Evolutionary conservation across 176 grass and related monocot species (phyloP).

Genomic region (Aegilops tauschii): DNA sequence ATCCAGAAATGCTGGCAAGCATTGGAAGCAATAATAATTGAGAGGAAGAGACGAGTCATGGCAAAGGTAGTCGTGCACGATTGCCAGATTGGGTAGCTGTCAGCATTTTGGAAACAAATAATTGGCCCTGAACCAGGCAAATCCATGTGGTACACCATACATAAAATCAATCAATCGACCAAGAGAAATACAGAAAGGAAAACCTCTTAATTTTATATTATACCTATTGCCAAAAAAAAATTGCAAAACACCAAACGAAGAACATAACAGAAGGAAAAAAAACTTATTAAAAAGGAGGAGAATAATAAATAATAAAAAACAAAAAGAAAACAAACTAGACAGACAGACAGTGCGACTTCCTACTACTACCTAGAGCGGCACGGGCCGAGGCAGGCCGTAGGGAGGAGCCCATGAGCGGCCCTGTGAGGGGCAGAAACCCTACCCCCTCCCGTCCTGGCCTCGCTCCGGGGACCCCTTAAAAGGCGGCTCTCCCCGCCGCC

Average conservation of each 20-base stretch:
- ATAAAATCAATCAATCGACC: no score
- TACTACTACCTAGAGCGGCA: background rate
- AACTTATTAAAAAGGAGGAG: background rate
- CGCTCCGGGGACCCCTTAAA: constrained; percentile 29
- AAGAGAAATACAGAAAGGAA: no score
- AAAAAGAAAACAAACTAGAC: background rate
- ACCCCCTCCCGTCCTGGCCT: background rate
- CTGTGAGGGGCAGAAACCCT: constrained; percentile 15
- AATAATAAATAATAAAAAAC: no score
- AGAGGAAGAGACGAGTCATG: background rate
- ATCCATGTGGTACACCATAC: no score
- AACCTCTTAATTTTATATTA: no score
- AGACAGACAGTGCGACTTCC: no score
- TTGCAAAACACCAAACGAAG: background rate
- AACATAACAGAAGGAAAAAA: background rate
- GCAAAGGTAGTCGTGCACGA: background rate
- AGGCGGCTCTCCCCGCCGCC: constrained; percentile 46
- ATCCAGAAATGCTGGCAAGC: background rate
- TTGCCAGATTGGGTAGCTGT: background rate
- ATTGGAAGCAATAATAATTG: background rate
- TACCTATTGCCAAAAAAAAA: no score
- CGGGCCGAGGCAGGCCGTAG: background rate
- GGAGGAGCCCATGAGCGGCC: constrained; percentile 19
- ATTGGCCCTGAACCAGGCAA: background rate
- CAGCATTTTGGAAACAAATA: background rate